Evolutionary conservation across 2,329 filamentous ascomycete genomes (phyloP).

Genomic region (Penicillium freii): DNA sequence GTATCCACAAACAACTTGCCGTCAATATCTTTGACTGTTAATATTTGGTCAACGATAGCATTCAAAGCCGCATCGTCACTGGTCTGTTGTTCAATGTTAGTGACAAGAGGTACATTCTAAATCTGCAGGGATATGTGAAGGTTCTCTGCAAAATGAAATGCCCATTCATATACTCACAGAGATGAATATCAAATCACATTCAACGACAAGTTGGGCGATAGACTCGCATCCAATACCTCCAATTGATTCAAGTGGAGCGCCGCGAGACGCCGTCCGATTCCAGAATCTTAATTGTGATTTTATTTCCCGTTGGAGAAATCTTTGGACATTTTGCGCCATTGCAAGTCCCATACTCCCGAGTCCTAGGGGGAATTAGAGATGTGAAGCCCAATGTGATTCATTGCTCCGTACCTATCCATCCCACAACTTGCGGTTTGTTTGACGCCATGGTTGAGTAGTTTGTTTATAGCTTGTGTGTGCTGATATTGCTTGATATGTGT

Average conservation of each 20-base stretch:
- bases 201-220: conserved; percentile 5
- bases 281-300: conserved; percentile 6
- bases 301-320: neutral
- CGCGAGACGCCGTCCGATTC: conserved; percentile 13
- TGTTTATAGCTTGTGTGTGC: neutral
- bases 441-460: neutral
- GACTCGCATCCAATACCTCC: conserved; percentile 7
- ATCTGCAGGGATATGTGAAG: neutral
- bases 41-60: neutral
- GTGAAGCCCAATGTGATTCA: neutral
- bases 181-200: conserved; percentile 13
- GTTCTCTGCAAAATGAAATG: neutral
- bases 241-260: neutral
- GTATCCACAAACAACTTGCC: conserved; percentile 13
- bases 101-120: neutral
- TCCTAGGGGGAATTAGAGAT: conserved; percentile 1
- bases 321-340: conserved; percentile 14
- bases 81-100: neutral
- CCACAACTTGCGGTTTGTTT: neutral
- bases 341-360: conserved; percentile 17
- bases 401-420: conserved; percentile 12
- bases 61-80: conserved; percentile 6
- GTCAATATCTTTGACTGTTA: conserved; percentile 2
- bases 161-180: conserved; percentile 7
- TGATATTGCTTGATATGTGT: neutral